phyloP scores from a whole-genome alignment of 2,329 filamentous ascomycete genomes.

The Colletotrichum sp. region DNA sequence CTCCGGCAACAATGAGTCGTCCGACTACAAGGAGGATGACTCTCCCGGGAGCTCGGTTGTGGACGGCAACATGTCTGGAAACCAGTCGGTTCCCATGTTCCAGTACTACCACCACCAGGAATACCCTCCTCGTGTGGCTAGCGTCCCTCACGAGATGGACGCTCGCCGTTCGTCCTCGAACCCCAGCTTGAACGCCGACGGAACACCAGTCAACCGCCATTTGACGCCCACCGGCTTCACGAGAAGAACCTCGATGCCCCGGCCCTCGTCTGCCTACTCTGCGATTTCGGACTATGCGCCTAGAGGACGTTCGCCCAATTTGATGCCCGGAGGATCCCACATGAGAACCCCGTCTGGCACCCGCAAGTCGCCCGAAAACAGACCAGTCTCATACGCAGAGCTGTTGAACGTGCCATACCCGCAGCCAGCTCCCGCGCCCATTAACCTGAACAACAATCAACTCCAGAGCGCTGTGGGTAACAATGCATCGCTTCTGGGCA shows the following conservation, averaged over 20 bases:
- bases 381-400: slow-evolving; percentile 61
- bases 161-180: slow-evolving; percentile 50
- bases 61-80: slow-evolving; percentile 46
- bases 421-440: slow-evolving; percentile 72
- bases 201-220: slow-evolving; percentile 61
- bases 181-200: slow-evolving; percentile 54
- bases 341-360: slow-evolving; percentile 53
- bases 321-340: slow-evolving; percentile 46
- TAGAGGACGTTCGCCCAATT: slow-evolving; percentile 66
- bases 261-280: slow-evolving; percentile 81
- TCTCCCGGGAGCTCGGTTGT: slow-evolving; percentile 57
- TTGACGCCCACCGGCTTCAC: slow-evolving; percentile 64
- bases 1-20: slow-evolving; percentile 53
- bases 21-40: slow-evolving; percentile 48
- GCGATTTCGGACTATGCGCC: slow-evolving; percentile 70
- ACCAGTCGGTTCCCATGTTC: slow-evolving; percentile 58
- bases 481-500: slow-evolving; percentile 89
- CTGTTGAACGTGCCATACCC: slow-evolving; percentile 76
- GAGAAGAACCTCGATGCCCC: slow-evolving; percentile 62
- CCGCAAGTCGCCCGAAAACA: slow-evolving; percentile 60
- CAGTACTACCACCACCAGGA: slow-evolving; percentile 68
- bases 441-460: slow-evolving; percentile 80
- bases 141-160: slow-evolving; percentile 44
- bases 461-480: slow-evolving; percentile 81
- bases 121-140: slow-evolving; percentile 46